Evolutionary conservation across 768 basidiomycete species (phyloP).

Genomic region (Tricholoma furcatifolium): DNA sequence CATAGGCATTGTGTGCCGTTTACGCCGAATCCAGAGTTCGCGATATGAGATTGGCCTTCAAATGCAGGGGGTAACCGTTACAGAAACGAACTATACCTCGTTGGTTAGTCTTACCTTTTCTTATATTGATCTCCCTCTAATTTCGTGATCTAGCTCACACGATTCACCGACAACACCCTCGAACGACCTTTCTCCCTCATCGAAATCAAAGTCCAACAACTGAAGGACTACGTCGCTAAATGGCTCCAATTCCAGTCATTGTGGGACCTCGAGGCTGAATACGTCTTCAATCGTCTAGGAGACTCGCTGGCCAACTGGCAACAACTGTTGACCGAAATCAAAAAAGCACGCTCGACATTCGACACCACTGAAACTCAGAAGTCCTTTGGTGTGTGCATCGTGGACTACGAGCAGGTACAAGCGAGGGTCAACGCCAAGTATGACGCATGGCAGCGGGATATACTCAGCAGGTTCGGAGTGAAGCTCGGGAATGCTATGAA

Average conservation of each 20-base stretch:
- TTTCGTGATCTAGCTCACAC: constrained; percentile 56
- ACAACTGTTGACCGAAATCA: constrained; percentile 94
- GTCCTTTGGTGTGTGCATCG: constrained; percentile 88
- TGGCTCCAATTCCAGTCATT: constrained; percentile 99
- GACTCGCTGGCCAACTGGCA: constrained; percentile 95
- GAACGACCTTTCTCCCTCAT: constrained; percentile 83
- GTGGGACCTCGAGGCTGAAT: constrained; percentile 97
- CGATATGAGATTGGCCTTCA: constrained; percentile 96
- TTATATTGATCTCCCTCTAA: background rate
- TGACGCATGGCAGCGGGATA: constrained; percentile 96
- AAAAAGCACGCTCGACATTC: constrained; percentile 93
- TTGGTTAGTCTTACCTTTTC: constrained; percentile 50
- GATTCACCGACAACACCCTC: constrained; percentile 70
- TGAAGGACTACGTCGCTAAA: constrained; percentile 90
- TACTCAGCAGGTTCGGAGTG: constrained; percentile 86
- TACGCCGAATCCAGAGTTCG: constrained; percentile 89
- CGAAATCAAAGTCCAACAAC: constrained; percentile 82
- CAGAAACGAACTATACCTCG: constrained; percentile 80
- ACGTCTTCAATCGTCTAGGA: constrained; percentile 92
- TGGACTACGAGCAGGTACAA: constrained; percentile 98
- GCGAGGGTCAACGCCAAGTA: constrained; percentile 98
- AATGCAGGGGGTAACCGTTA: constrained; percentile 65
- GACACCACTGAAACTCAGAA: constrained; percentile 95
- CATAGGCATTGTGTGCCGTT: constrained; percentile 80
- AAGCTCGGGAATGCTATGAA: constrained; percentile 96